These are phyloP conservation scores for Rheum nobile DNA, from an alignment of 148 eudicot species.

Conservation along the genomic window DNA sequence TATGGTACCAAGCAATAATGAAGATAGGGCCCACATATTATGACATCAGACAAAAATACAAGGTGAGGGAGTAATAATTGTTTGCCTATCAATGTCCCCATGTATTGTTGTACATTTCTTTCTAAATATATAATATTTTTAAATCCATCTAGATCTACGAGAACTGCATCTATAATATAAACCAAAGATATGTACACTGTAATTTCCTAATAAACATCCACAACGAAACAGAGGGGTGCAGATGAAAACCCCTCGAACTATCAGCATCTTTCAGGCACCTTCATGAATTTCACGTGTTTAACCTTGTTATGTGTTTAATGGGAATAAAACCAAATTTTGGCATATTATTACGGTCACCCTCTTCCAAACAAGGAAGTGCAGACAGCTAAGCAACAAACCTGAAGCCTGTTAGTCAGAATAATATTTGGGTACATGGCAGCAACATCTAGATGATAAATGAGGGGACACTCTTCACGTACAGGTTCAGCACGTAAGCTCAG, in stretches of 20 bases:
- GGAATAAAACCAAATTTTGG: not conserved
- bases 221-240: not conserved
- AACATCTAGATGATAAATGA: conserved; percentile 97
- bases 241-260: not conserved
- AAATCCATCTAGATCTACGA: not conserved
- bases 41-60: too few relatives aligned
- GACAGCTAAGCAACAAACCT: conserved; percentile 38
- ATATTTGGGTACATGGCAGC: conserved; percentile 99
- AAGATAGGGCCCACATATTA: too few relatives aligned
- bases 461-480: conserved; percentile 81
- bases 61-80: not conserved
- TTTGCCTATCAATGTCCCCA: not conserved
- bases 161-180: not conserved
- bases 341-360: too few relatives aligned
- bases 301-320: not conserved
- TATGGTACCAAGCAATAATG: too few relatives aligned
- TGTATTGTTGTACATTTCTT: not conserved
- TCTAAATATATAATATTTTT: not conserved
- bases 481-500: conserved; percentile 64
- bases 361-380: not conserved
- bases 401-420: conserved; percentile 96
- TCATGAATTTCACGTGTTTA: not conserved
- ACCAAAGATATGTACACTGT: not conserved
- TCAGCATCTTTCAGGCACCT: not conserved
- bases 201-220: not conserved